Conservation (phyloP, 2,329 filamentous ascomycete species). For the Sporothrix curviconia region DNA sequence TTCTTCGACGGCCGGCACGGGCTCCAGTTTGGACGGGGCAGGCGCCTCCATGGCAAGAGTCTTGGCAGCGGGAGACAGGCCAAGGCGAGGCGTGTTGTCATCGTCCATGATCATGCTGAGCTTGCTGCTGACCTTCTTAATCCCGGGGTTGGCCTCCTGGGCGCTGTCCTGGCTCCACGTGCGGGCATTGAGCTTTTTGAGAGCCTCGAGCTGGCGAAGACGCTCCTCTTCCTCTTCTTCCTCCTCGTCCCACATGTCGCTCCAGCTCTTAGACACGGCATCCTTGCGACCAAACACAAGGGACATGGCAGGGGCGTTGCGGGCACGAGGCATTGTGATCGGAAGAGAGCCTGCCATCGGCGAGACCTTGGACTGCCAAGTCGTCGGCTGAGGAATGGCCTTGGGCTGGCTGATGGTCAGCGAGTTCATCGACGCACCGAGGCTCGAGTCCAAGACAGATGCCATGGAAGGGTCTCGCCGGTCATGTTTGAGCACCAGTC, state of each 20-base stretch:
- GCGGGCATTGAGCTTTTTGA: constrained; percentile 64
- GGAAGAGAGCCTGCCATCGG: constrained; percentile 64
- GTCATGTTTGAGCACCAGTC: constrained; percentile 77
- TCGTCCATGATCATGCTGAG: constrained; percentile 29
- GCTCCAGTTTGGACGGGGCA: constrained; percentile 31
- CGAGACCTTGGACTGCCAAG: constrained; percentile 41
- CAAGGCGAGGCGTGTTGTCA: constrained; percentile 38
- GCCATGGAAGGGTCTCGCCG: constrained; percentile 73
- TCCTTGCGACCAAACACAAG: constrained; percentile 75
- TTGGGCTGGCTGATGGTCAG: constrained; percentile 48
- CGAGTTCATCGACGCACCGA: constrained; percentile 76
- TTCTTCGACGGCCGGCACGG: constrained; percentile 25
- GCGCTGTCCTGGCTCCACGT: constrained; percentile 75
- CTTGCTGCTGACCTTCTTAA: constrained; percentile 17
- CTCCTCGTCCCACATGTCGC: constrained; percentile 95
- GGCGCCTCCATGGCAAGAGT: constrained; percentile 33
- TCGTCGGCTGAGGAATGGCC: constrained; percentile 26
- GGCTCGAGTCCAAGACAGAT: constrained; percentile 75
- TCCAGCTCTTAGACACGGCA: constrained; percentile 95
- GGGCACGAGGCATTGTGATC: constrained; percentile 72
- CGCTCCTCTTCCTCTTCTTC: constrained; percentile 62
- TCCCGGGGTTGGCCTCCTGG: constrained; percentile 9
- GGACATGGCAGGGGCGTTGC: constrained; percentile 62
- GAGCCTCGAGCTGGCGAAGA: constrained; percentile 49
- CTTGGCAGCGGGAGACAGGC: constrained; percentile 37